Base-by-base conservation (phyloP, 768 basidiomycete species). In the Amanita thiersii region DNA sequence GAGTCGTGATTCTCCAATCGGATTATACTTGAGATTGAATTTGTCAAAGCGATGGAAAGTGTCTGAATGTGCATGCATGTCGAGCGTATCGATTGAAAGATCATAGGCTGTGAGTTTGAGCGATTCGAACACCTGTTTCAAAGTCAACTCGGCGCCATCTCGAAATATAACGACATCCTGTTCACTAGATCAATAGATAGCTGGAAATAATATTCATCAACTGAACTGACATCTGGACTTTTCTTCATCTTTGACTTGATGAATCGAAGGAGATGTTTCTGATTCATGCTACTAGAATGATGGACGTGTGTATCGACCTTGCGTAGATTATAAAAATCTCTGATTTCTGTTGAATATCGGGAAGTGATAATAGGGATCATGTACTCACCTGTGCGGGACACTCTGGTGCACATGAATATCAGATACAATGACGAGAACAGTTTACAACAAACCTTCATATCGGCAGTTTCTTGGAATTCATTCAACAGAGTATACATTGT, bases 301-400 rank as follows among this genome's bases (percentile, higher is more conserved):
- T 99, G 96, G 20, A 99, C 89, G 61, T 99, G 96, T 5, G 96
- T 99, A 56, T 99, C 96, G 46, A 99, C 96, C 59, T 99, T 99
- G 18, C 96, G 81, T 38, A 91, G 72, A 57, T 99, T 99, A 64
- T 99, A 99, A 52, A 99, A 97, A 63, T 99, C 96, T 46, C 94
- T 93, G 56, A n/a, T 45, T 8, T 20, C 15, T 19, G 19, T 24
- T 17, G 7, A 31, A 30, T 19, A 44, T 33, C 18, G 43, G 3
- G 8, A 12, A 19, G 5, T 21, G 3, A 33, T 17, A 9, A 19
- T 4, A 19, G 18, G 37, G 3, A 15, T 18, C 15, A 39, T 50
- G 46, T 47, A 55, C 60, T 26, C 50, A 87, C 86, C 88, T 77
- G 65, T 93, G 89, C 10, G 89, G 81, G 15, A 90, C 84, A 39